A percentile compares a stretch with the other conserved stretches of the same genome.
These are phyloP conservation scores for Globisporangium lucens DNA, from an alignment of 352 stramenopile genomes.

Conservation along the genomic window DNA sequence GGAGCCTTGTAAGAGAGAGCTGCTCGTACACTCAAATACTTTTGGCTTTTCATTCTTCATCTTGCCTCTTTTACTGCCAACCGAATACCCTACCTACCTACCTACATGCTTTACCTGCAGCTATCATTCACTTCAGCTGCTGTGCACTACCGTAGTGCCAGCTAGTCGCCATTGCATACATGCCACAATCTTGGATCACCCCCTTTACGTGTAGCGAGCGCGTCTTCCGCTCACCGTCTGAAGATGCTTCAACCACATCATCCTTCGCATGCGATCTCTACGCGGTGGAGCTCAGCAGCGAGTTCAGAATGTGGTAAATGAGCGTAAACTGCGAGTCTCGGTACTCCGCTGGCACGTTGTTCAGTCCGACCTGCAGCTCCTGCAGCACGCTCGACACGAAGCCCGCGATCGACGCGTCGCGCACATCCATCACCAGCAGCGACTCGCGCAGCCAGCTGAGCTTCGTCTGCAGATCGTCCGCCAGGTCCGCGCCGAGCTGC, in stretches of 20 bases:
- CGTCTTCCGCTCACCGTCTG: too few species aligned
- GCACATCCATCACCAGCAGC: slow-evolving; percentile 78
- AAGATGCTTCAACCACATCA: too few species aligned
- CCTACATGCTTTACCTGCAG: not conserved
- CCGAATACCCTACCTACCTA: not conserved
- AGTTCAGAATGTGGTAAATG: slow-evolving; percentile 84
- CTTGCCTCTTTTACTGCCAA: not conserved
- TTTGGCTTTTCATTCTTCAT: not conserved
- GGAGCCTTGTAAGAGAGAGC: slow-evolving; percentile 25
- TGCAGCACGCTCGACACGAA: slow-evolving; percentile 79
- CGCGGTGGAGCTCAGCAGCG: slow-evolving; percentile 61
- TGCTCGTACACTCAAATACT: not conserved
- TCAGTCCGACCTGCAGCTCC: slow-evolving; percentile 64
- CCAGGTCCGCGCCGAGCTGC: slow-evolving; percentile 70
- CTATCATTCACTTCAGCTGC: not conserved
- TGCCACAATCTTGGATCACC: not conserved
- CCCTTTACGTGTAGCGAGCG: too few species aligned
- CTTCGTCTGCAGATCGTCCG: slow-evolving; percentile 64
- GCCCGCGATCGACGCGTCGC: slow-evolving; percentile 63
- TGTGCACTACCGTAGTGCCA: too few species aligned
- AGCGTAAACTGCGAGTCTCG: slow-evolving; percentile 84
- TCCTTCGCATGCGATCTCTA: not conserved
- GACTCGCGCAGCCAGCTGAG: slow-evolving; percentile 77
- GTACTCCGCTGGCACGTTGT: slow-evolving; percentile 48
- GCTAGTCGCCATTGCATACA: not conserved